Evolutionary conservation across 257 asterid genomes (phyloP).

Genomic region (Salvia splendens): DNA sequence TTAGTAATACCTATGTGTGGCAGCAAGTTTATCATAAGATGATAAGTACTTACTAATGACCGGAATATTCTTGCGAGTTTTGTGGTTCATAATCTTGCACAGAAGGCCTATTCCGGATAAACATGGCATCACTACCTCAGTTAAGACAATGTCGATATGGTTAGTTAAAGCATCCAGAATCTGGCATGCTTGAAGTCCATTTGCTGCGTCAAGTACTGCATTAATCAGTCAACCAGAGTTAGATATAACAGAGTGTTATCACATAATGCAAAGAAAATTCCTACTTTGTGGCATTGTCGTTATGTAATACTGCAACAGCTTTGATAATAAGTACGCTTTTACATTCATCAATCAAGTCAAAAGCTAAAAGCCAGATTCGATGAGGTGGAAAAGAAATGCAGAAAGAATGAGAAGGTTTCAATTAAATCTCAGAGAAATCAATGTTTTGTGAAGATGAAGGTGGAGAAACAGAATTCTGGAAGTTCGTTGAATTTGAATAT

Average conservation of each 20-base stretch:
- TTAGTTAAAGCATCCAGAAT: conserved; percentile 67
- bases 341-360: conserved; percentile 10
- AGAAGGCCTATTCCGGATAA: conserved; percentile 80
- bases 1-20: conserved; percentile 29
- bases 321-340: conserved; percentile 13
- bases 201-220: conserved; percentile 76
- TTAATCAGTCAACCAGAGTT: conserved; percentile 23
- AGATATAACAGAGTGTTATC: conserved; percentile 17
- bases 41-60: conserved; percentile 71
- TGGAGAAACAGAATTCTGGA: background rate
- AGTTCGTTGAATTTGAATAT: background rate
- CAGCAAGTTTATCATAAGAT: conserved; percentile 20
- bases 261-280: conserved; percentile 18
- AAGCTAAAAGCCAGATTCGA: background rate
- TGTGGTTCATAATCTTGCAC: conserved; percentile 81
- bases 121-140: conserved; percentile 80
- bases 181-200: conserved; percentile 91
- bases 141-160: conserved; percentile 75
- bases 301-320: background rate
- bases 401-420: conserved; percentile 1
- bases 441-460: conserved; percentile 8
- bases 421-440: background rate
- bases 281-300: background rate
- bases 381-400: background rate
- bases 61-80: conserved; percentile 74